Evolutionary conservation across 1,284 basidiomycete species (phyloP), one percentile per base, ranked within the genome.

Genomic region (Athelia sp.): DNA sequence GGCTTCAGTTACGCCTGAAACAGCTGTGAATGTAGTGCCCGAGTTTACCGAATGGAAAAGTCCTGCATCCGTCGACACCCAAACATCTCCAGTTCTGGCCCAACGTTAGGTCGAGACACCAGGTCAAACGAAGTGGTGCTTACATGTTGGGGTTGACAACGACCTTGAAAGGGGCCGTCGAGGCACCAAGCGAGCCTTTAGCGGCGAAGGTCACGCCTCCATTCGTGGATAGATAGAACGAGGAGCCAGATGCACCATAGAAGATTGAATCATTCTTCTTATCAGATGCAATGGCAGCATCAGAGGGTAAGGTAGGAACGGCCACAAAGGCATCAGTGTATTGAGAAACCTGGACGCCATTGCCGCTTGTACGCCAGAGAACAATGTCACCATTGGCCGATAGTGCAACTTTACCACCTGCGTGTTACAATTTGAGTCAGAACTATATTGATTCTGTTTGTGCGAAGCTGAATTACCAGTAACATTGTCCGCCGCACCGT

Each of bases 1-100:
- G 1, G 79, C 80, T 53, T 74, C 66, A 9, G 71, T 69, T 23
- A 80, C 63, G 3, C 74, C 72, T 15, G 74, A 59, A 45, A 82
- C 62, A 9, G 75, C 59, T 8, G 70, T 67, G 64, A 82, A 81
- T 3, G 74, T 70, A 2, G 71, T 60, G 1, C 82, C 81, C 15
- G 60, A 69, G 61, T 82, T 65, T 3, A 74, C 77, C 2, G 79
- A 79, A 59, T 83, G 81, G 74, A 78, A 83, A 21, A 85, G 62
- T 4, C 81, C 82, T 47, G 64, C 71, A 61, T 81, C 77, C 3
- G 81, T 78, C 1, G 79, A 81, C 3, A 83, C 79, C 80, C 81
- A 84, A 19, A 83, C 64, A 57, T 84, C 81, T 13, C 70, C 71
- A 13, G 48, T 46, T 29, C 26, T 29, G 13, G 13, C 13, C 13